Percentiles rank a stretch among this genome's conserved stretches.
phyloP scores from a whole-genome alignment of 768 basidiomycete species.

The Boletus eberwhitei region DNA sequence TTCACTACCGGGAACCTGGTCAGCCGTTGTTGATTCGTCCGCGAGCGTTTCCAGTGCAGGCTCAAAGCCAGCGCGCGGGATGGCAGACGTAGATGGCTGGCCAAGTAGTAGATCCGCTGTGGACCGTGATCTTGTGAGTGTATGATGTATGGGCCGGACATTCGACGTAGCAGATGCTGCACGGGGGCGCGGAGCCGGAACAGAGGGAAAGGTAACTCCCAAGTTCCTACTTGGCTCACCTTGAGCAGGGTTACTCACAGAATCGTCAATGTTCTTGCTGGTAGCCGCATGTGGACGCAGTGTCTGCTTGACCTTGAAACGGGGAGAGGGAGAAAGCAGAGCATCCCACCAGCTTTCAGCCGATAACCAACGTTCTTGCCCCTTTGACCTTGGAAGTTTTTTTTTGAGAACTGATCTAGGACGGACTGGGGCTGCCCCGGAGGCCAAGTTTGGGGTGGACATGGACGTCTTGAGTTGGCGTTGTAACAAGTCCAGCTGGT shows the following conservation, averaged over 20 bases:
- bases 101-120: slow-evolving; percentile 17
- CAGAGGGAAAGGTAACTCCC: slow-evolving; percentile 9
- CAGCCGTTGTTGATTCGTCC: slow-evolving; percentile 9
- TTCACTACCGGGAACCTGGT: slow-evolving; percentile 4
- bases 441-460: slow-evolving; percentile 65
- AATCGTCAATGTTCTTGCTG: slow-evolving; percentile 42
- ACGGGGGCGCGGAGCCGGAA: slow-evolving; percentile 19
- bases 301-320: slow-evolving; percentile 52
- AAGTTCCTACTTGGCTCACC: not conserved
- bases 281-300: slow-evolving; percentile 13
- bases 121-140: slow-evolving; percentile 23
- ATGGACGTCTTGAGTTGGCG: slow-evolving; percentile 47
- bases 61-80: slow-evolving; percentile 7
- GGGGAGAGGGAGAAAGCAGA: slow-evolving; percentile 69
- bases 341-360: slow-evolving; percentile 84
- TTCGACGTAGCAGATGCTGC: slow-evolving; percentile 13
- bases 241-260: slow-evolving; percentile 44
- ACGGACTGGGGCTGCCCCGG: slow-evolving; percentile 6
- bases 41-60: slow-evolving; percentile 19
- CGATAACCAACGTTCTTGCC: slow-evolving; percentile 63
- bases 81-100: slow-evolving; percentile 5
- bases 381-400: slow-evolving; percentile 34
- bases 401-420: slow-evolving; percentile 16
- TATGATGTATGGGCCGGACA: not conserved
- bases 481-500: not conserved